Evolutionary conservation across 495 filamentous ascomycete genomes (phyloP), one percentile per base, ranked within the genome.

Genomic region (Haplographium delicatum): DNA sequence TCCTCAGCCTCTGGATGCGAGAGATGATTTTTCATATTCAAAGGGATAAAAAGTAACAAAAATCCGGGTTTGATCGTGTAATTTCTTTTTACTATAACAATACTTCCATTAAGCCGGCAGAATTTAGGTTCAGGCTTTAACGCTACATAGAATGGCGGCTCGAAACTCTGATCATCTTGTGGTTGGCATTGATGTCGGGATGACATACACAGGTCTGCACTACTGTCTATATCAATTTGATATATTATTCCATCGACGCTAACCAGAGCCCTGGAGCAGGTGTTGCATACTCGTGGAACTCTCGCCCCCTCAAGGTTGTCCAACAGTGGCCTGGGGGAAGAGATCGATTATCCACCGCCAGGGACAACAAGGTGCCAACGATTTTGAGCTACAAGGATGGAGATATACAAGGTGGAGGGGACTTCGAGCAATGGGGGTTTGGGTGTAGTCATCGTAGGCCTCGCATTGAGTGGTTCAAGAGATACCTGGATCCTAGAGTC

Each of bases 151-250:
- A n/a, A n/a, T n/a, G n/a, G n/a, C n/a, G n/a, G n/a, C n/a, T n/a
- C n/a, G n/a, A n/a, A n/a, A 42, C 11, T 18, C 15, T 20, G 39
- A 24, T 20, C 39, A 20, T 42, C 39, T 43, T n/a, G 39, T 43
- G 4, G 39, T 43, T 24, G 39, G 39, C 4, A 43, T 43, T 43
- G 39, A 43, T 22, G 11, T 43, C 25, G 39, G 39, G 25, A 43
- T 43, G 39, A 43, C 39, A 20, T 22, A 10, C 39, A 43, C 39
- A 20, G 39, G 39, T 43, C n/a, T n/a, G n/a, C n/a, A n/a, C n/a
- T n/a, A n/a, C n/a, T n/a, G 8, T 19, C 8, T 43, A 16, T 39
- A 6, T 31, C n/a, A n/a, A n/a, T n/a, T n/a, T n/a, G n/a, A n/a
- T n/a, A n/a, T n/a, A n/a, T n/a, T n/a, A n/a, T 31, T 9, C 28